phyloP scores from a whole-genome alignment of 106 monocot genomes.

The Alisma plantagoaquatica region DNA sequence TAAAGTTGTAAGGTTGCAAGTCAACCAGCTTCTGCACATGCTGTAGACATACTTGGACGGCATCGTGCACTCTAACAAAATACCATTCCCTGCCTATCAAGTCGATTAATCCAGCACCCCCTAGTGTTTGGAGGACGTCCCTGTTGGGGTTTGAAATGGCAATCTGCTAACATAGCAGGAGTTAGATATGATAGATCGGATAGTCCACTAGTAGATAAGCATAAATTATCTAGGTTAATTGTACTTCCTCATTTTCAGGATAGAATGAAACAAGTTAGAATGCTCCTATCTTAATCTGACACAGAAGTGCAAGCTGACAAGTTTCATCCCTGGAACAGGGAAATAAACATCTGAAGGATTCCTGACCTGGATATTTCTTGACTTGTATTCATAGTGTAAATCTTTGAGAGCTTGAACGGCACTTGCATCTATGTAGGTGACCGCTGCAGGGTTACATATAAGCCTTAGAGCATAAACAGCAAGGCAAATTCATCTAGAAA shows the following conservation, averaged over 20 bases:
- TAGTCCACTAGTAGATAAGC: too few species aligned
- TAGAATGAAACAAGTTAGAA: too few species aligned
- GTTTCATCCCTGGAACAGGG: too few species aligned
- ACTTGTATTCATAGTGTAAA: conserved; percentile 77
- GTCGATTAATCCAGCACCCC: conserved; percentile 58
- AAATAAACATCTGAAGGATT: too few species aligned
- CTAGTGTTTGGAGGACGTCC: conserved; percentile 64
- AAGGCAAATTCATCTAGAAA: too few species aligned
- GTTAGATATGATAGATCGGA: too few species aligned
- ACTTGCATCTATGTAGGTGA: conserved; percentile 95
- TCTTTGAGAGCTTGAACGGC: conserved; percentile 94
- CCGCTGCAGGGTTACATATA: too few species aligned
- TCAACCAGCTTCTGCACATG: conserved; percentile 36
- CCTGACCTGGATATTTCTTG: conserved; percentile 91
- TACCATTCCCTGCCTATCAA: conserved; percentile 81
- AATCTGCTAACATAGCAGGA: conserved; percentile 41
- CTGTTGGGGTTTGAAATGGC: conserved; percentile 83
- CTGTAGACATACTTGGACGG: conserved; percentile 86
- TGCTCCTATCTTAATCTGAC: too few species aligned
- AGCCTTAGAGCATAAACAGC: too few species aligned
- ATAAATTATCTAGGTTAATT: too few species aligned
- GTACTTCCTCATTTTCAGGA: too few species aligned
- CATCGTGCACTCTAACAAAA: conserved; percentile 94
- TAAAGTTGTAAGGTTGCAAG: background rate
- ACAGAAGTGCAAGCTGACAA: too few species aligned